Evolutionary conservation across 768 basidiomycete genomes (phyloP), one percentile per base, ranked within the genome.

Genomic region (Melanogaster broomeanus): DNA sequence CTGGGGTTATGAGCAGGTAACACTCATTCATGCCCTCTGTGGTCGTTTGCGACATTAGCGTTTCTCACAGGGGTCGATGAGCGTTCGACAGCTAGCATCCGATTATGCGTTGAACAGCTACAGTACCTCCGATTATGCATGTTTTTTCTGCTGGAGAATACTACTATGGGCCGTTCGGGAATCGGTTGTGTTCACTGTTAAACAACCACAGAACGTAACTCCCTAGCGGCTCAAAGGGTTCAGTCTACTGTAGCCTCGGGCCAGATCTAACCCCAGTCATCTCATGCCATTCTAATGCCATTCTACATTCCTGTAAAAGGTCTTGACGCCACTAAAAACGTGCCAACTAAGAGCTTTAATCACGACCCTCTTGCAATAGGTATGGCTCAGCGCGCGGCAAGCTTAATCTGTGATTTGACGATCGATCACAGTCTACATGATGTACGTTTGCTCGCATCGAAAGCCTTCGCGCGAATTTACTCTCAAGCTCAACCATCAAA

Each of bases 371-470:
- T 18, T 35, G 49, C 27, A 52, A 35, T n/a, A n/a, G n/a, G n/a
- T n/a, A n/a, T n/a, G n/a, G n/a, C n/a, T n/a, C n/a, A 34, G n/a
- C n/a, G 40, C 53, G 21, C 42, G n/a, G n/a, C n/a, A n/a, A n/a
- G n/a, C n/a, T n/a, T n/a, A n/a, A n/a, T 54, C 28, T 59, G 48
- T 41, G 48, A 59, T 58, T 12, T 35, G 24, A 41, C n/a, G n/a
- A n/a, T n/a, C 30, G 40, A 59, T 54, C n/a, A 46, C 56, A 18
- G 41, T 42, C 12, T 57, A 43, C 47, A 56, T 56, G 55, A 50
- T 38, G 9, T 12, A n/a, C n/a, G n/a, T n/a, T n/a, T n/a, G n/a
- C n/a, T n/a, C n/a, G n/a, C n/a, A n/a, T n/a, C n/a, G n/a, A n/a
- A n/a, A n/a, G n/a, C 18, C 21, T 30, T 27, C 13, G 55, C 52